A percentile compares a stretch with the other conserved stretches of the same genome.
Conservation (phyloP, 2,329 filamentous ascomycete species). For the Exophiala viscosa region DNA sequence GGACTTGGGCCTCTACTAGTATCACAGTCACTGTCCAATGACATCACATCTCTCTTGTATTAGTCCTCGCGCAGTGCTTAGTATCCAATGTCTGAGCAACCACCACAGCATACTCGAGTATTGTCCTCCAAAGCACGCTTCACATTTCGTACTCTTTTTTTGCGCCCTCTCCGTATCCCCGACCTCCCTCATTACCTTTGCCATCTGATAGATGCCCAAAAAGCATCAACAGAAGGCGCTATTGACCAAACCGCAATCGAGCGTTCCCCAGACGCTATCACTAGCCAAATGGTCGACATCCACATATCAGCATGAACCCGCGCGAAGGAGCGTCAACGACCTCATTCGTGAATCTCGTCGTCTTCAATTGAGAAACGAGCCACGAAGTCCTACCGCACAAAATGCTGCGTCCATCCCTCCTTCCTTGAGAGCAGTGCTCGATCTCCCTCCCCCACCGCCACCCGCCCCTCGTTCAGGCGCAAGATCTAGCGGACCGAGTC, state of each 20-base stretch:
- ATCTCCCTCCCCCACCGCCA: conserved; percentile 40
- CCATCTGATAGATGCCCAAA: conserved; percentile 42
- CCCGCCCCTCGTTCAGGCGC: conserved; percentile 40
- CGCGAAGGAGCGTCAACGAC: conserved; percentile 44
- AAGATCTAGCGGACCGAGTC: conserved; percentile 34
- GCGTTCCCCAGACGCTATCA: conserved; percentile 39
- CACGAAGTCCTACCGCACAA: conserved; percentile 16
- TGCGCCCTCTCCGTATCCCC: background rate
- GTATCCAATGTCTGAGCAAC: no score
- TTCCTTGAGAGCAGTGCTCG: conserved; percentile 42
- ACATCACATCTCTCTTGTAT: background rate
- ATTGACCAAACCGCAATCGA: conserved; percentile 39
- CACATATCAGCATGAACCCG: conserved; percentile 26
- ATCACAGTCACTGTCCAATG: background rate
- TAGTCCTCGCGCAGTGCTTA: no score
- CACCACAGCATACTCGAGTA: background rate
- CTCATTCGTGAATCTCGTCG: conserved; percentile 46
- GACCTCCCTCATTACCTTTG: background rate
- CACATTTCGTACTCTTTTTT: background rate
- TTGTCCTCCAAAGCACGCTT: background rate
- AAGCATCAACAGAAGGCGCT: conserved; percentile 39
- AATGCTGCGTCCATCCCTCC: conserved; percentile 43
- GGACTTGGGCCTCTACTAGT: no score
- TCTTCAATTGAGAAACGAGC: conserved; percentile 34
- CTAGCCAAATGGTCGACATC: conserved; percentile 30